Conservation (phyloP, 306 rosid species). For the Prunus fruticosa region DNA sequence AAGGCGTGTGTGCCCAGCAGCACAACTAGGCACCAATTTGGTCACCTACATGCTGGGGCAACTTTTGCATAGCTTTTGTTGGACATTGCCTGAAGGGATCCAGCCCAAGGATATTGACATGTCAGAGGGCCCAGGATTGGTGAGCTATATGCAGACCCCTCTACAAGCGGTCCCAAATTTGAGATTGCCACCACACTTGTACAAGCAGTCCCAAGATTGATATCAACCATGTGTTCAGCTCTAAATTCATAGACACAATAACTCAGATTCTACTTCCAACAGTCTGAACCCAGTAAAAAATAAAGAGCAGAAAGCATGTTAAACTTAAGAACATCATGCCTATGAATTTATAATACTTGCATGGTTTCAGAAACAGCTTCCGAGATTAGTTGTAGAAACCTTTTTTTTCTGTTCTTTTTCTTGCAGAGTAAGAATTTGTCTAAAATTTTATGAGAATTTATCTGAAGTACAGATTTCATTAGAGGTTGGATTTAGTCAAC, state of each 20-base stretch:
- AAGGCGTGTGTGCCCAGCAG: conserved; percentile 74
- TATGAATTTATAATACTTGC: too few relatives aligned
- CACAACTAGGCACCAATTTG: conserved; percentile 67
- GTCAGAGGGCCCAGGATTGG: conserved; percentile 71
- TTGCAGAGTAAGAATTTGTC: background rate
- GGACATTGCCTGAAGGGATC: conserved; percentile 55
- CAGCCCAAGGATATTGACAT: conserved; percentile 60
- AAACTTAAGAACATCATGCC: too few relatives aligned
- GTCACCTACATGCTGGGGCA: conserved; percentile 77
- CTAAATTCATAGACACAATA: too few relatives aligned
- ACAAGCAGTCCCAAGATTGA: conserved; percentile 32
- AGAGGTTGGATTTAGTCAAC: conserved; percentile 1
- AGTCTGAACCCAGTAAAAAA: too few relatives aligned
- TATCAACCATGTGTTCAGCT: too few relatives aligned
- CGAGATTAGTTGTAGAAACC: background rate
- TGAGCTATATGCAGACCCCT: conserved; percentile 68
- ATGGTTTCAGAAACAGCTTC: background rate
- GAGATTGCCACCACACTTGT: conserved; percentile 59
- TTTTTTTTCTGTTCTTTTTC: background rate
- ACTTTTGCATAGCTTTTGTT: conserved; percentile 62
- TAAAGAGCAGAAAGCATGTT: too few relatives aligned
- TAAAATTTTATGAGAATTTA: too few relatives aligned
- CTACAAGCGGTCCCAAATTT: conserved; percentile 57
- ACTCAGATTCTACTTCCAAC: too few relatives aligned
- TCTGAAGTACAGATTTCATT: background rate